These are phyloP conservation scores for Gnaphalium uliginosum DNA, from an alignment of 129 eudicot species.

Conservation along the genomic window DNA sequence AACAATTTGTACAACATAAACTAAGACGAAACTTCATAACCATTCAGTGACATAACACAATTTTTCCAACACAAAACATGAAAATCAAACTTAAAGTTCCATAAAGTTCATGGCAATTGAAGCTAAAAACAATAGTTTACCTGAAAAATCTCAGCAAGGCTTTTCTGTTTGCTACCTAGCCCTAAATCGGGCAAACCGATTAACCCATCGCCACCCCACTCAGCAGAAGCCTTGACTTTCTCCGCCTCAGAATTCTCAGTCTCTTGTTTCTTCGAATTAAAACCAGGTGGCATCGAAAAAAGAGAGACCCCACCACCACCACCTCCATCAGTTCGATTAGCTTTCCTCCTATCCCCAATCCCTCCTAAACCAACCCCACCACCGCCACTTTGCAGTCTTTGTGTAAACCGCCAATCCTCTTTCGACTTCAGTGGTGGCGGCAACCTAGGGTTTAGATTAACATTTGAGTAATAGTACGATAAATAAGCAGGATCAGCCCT, in stretches of 20 bases:
- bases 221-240: constrained; percentile 55
- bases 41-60: background rate
- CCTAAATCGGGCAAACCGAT: constrained; percentile 93
- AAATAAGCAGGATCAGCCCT: constrained; percentile 90
- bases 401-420: constrained; percentile 78
- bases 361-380: constrained; percentile 83
- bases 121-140: constrained; percentile 27
- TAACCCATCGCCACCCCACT: constrained; percentile 96
- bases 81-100: constrained; percentile 3
- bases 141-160: constrained; percentile 97
- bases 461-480: constrained; percentile 75
- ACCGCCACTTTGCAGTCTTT: constrained; percentile 84
- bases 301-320: constrained; percentile 60
- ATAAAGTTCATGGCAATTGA: background rate
- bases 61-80: background rate
- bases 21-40: constrained; percentile 15
- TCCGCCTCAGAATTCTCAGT: constrained; percentile 60
- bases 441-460: constrained; percentile 81
- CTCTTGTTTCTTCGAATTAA: constrained; percentile 79
- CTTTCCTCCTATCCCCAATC: constrained; percentile 92
- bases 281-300: constrained; percentile 86
- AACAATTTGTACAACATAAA: background rate
- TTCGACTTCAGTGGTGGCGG: constrained; percentile 81
- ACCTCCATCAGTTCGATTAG: constrained; percentile 60
- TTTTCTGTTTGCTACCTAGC: constrained; percentile 89